Evolutionary conservation across 2,329 filamentous ascomycete species (phyloP), one percentile per base, ranked within the genome.

Genomic region (Hypoxylon sp.): DNA sequence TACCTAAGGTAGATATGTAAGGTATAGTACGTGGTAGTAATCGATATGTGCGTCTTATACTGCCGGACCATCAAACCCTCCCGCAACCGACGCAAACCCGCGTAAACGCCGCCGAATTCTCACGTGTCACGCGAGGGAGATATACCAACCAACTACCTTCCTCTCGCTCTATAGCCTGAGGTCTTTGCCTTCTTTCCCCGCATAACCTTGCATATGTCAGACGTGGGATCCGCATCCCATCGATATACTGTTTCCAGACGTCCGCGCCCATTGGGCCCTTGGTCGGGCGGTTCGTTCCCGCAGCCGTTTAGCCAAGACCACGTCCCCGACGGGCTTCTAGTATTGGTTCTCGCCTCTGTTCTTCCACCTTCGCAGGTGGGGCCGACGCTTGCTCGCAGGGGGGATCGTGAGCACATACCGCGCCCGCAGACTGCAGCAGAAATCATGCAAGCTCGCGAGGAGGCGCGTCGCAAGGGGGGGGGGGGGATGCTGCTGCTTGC

Each of bases 361-460:
- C 62, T 60, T n/a, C 65, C 31, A 72, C 2, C 7, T 13, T 33
- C n/a, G 40, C 1, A 5, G 42, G 42, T 58, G 27, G 67, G 62
- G 68, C 66, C 3, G 73, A 75, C 13, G 73, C 71, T n/a, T n/a
- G n/a, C 4, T 74, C 74, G 73, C 75, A 78, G 4, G 77, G 53
- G 58, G 75, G 72, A 47, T 71, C 77, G 54, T 73, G 70, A 11
- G 70, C 69, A 4, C 75, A 75, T 43, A 75, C 66, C 8, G 45
- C 46, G n/a, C n/a, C n/a, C 23, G 73, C 67, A 4, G 70, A 68
- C 24, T 53, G 52, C 20, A 71, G 2, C 11, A 58, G 23, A 18
- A 60, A 29, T 5, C 49, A 52, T 10, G 37, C 37, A 29, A 11
- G n/a, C n/a, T n/a, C n/a, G n/a, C n/a, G n/a, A n/a, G n/a, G n/a